These are phyloP conservation scores for Nicotiana benthamiana DNA, from an alignment of 257 asterid species.

Conservation along the genomic window DNA sequence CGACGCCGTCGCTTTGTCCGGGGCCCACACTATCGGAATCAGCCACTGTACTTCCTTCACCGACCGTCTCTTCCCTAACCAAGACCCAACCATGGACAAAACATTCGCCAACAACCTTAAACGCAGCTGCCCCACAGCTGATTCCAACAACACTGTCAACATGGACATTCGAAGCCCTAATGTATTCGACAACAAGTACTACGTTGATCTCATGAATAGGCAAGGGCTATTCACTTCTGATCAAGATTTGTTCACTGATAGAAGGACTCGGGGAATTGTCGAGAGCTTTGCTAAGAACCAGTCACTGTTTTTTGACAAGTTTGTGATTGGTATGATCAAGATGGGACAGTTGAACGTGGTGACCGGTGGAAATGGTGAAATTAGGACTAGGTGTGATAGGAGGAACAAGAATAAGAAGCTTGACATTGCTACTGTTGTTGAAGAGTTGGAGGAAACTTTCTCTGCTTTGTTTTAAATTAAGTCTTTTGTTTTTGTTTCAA, in stretches of 20 bases:
- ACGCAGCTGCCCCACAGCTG: not conserved
- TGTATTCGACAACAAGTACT: conserved; percentile 1
- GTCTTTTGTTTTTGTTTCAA: not conserved
- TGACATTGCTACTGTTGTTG: conserved; percentile 3
- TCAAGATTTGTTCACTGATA: conserved; percentile 5
- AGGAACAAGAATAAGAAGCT: conserved; percentile 1
- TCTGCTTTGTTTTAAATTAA: not conserved
- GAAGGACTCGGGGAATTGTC: not conserved
- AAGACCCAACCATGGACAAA: conserved; percentile 6
- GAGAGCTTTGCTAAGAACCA: not conserved
- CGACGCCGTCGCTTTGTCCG: not conserved
- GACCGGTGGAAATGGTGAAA: conserved; percentile 3
- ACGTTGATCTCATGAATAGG: conserved; percentile 6
- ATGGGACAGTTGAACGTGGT: conserved; percentile 8
- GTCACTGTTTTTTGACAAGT: not conserved
- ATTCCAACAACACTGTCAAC: not conserved
- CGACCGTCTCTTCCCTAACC: not conserved
- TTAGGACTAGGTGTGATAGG: conserved; percentile 2
- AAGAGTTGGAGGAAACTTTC: conserved; percentile 1
- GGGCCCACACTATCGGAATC: conserved; percentile 5
- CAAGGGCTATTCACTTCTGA: conserved; percentile 5
- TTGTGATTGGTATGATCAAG: not conserved
- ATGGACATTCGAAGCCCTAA: not conserved
- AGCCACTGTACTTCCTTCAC: conserved; percentile 12
- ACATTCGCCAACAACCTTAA: conserved; percentile 9